Evolutionary conservation across 306 rosid genomes (phyloP).

Genomic region (Inga laurina): DNA sequence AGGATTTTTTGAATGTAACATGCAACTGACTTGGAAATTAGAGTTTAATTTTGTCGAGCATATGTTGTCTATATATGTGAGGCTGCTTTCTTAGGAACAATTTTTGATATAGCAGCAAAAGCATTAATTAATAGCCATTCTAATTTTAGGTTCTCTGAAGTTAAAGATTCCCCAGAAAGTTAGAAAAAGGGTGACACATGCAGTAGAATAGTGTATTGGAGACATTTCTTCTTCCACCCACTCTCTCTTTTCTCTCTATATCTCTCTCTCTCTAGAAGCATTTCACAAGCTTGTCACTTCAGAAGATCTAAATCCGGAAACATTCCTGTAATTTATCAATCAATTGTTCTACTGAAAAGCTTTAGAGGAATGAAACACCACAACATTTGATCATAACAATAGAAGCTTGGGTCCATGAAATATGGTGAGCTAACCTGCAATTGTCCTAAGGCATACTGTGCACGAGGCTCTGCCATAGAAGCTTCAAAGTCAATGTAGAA

Average conservation of each 20-base stretch:
- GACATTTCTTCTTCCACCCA: not conserved
- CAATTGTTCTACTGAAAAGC: not conserved
- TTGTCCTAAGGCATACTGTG: conserved; percentile 76
- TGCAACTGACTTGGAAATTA: not conserved
- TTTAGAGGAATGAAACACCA: not conserved
- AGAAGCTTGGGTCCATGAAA: conserved; percentile 11
- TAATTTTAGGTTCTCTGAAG: no score
- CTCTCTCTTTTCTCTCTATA: not conserved
- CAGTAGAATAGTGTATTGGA: not conserved
- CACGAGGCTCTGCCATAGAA: conserved; percentile 85
- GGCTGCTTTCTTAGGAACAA: conserved; percentile 9
- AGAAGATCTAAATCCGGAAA: not conserved
- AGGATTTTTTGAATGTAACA: not conserved
- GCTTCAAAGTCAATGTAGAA: conserved; percentile 91
- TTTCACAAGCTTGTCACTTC: not conserved
- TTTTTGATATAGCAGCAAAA: not conserved
- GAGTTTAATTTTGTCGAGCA: not conserved
- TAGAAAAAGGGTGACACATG: not conserved
- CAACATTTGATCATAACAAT: not conserved
- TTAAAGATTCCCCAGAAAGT: not conserved
- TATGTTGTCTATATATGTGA: not conserved
- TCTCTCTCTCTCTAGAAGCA: not conserved
- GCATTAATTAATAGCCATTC: not conserved
- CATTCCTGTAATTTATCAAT: not conserved
- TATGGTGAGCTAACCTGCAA: conserved; percentile 61